These are phyloP conservation scores for Podospora appendiculata DNA, from an alignment of 495 filamentous ascomycete species.

Conservation along the genomic window DNA sequence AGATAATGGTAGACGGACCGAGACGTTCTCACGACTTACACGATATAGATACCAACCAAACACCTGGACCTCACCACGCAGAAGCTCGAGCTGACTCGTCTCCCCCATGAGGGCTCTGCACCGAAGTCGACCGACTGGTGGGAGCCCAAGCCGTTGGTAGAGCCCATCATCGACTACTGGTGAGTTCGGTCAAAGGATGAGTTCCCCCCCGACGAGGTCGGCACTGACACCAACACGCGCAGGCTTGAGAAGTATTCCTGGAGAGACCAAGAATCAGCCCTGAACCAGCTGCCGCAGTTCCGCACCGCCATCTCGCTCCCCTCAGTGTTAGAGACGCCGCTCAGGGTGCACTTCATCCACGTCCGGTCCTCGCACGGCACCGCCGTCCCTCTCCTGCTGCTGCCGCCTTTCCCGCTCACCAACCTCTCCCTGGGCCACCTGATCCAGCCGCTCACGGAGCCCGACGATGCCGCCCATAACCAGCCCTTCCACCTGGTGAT, in stretches of 20 bases:
- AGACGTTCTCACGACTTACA: not conserved
- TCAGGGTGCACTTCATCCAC: conserved; percentile 50
- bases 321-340: conserved; percentile 10
- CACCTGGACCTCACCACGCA: conserved; percentile 45
- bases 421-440: conserved; percentile 61
- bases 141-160: conserved; percentile 39
- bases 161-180: conserved; percentile 48
- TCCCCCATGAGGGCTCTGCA: conserved; percentile 39
- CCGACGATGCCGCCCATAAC: conserved; percentile 27
- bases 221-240: not conserved
- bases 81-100: conserved; percentile 47
- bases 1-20: conserved; percentile 8
- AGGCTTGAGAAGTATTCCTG: conserved; percentile 58
- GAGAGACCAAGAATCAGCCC: conserved; percentile 44
- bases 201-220: not conserved
- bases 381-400: conserved; percentile 53
- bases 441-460: conserved; percentile 46
- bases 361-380: conserved; percentile 38
- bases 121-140: conserved; percentile 35
- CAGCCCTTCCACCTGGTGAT: conserved; percentile 62
- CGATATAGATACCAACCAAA: conserved; percentile 36
- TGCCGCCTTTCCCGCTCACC: conserved; percentile 64
- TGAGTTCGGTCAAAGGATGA: conserved; percentile 14
- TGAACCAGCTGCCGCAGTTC: conserved; percentile 56
- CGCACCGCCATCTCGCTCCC: conserved; percentile 41